Base-by-base conservation (phyloP, 164 flowering plant species). In the Annona squamosa region DNA sequence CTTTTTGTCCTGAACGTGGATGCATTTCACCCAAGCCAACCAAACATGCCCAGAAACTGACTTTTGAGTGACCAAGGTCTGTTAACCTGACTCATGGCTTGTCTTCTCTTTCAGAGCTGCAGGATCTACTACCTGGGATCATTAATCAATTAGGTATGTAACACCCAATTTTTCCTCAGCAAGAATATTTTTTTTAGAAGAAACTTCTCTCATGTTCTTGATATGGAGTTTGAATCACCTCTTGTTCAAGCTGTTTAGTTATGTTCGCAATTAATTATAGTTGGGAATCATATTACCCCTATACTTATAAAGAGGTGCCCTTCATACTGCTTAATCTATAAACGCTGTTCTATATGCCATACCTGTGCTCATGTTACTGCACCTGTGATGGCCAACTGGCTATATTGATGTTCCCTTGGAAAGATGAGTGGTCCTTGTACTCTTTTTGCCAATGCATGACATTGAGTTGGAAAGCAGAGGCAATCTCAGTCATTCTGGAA, bases 61-160 rank as follows among this genome's bases (percentile, higher is more conserved):
- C 46, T 9, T 68, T 7, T 46, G 43, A 52, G 47, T 7, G 42
- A 46, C 70, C 48, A 3, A 16, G 26, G 18, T n/a, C 5, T 1
- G 7, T 67, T 66, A 5, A 41, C 12, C 71, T 59, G 44, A 46
- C 61, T 7, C 68, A 44, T 3, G 46, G 43, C 13, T 61, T 47
- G 10, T 52, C n/a, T 68, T 17, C 48, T 68, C n/a, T 59, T 70
- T 26, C 89, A 86, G 89, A 85, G 75, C 79, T 86, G 71, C 87
- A 86, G 74, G 89, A 86, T 71, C 73, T 86, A 48, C 86, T 86
- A 4, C 89, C 89, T 37, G 86, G 89, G 46, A 86, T 86, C 69
- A 83, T 86, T 81, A 86, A 86, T 84, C 89, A 86, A 67, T 75
- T 86, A 64, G 89, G 85, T 85, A 80, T 74, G 77, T 68, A 1